Percentiles rank a stretch among this genome's conserved stretches.
Conservation (phyloP, 768 basidiomycete genomes). For the Amanita muscaria region DNA sequence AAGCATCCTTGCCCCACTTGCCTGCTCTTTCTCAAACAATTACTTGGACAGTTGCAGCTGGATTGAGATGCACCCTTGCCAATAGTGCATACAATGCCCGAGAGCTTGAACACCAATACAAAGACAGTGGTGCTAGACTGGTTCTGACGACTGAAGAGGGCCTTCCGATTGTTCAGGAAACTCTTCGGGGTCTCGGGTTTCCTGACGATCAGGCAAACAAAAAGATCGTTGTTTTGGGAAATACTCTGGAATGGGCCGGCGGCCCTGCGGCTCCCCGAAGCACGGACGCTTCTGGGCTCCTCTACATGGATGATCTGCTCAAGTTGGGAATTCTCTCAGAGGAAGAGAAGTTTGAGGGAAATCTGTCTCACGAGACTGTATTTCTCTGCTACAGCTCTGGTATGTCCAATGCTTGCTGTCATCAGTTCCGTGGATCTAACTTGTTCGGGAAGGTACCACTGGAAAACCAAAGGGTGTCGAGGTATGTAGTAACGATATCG, state of each 20-base stretch:
- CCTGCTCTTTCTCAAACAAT: slow-evolving; percentile 1
- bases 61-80: slow-evolving; percentile 59
- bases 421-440: not conserved
- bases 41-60: slow-evolving; percentile 45
- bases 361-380: slow-evolving; percentile 46
- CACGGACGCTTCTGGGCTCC: slow-evolving; percentile 23
- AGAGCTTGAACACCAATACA: slow-evolving; percentile 68
- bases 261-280: slow-evolving; percentile 22
- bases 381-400: slow-evolving; percentile 55
- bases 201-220: slow-evolving; percentile 37
- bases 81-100: slow-evolving; percentile 61
- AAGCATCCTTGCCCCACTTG: not conserved
- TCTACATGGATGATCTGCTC: slow-evolving; percentile 42
- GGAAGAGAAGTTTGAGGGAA: slow-evolving; percentile 50
- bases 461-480: slow-evolving; percentile 69
- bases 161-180: slow-evolving; percentile 43
- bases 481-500: slow-evolving; percentile 19
- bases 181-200: slow-evolving; percentile 44
- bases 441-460: slow-evolving; percentile 55
- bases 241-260: slow-evolving; percentile 38
- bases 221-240: slow-evolving; percentile 49
- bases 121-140: slow-evolving; percentile 53
- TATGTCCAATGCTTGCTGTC: slow-evolving; percentile 2
- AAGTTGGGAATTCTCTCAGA: slow-evolving; percentile 35
- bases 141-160: slow-evolving; percentile 61